Evolutionary conservation across 2,329 filamentous ascomycete genomes (phyloP).

Genomic region (Didymellaceae sp.): DNA sequence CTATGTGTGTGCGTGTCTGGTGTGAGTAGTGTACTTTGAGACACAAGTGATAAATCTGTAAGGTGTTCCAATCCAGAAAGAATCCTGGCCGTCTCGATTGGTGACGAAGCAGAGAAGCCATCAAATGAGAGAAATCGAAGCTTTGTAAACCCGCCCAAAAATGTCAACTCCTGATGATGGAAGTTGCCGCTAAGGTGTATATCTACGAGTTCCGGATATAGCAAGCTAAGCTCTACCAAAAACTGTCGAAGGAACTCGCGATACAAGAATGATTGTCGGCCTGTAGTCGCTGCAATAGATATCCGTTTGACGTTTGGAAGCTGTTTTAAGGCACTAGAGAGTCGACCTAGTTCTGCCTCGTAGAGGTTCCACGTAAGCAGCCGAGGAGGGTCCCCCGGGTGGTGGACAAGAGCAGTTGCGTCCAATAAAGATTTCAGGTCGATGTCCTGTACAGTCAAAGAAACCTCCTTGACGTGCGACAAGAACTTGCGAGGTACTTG

Average conservation of each 20-base stretch:
- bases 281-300: slow-evolving; percentile 24
- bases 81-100: slow-evolving; percentile 26
- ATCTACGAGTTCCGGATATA: slow-evolving; percentile 25
- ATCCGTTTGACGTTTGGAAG: slow-evolving; percentile 30
- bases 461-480: slow-evolving; percentile 25
- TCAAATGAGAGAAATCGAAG: slow-evolving; percentile 36
- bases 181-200: slow-evolving; percentile 36
- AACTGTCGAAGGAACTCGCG: slow-evolving; percentile 30
- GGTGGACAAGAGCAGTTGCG: slow-evolving; percentile 2
- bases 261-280: slow-evolving; percentile 35
- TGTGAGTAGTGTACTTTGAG: slow-evolving; percentile 23
- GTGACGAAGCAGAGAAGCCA: slow-evolving; percentile 31
- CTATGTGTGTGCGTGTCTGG: slow-evolving; percentile 16
- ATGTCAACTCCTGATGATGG: slow-evolving; percentile 30
- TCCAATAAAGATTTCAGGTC: slow-evolving; percentile 33
- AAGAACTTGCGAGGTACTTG: slow-evolving; percentile 22
- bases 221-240: slow-evolving; percentile 19
- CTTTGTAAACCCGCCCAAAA: slow-evolving; percentile 21
- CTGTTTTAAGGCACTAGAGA: slow-evolving; percentile 21
- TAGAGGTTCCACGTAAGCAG: slow-evolving; percentile 37
- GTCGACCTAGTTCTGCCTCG: slow-evolving; percentile 27
- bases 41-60: slow-evolving; percentile 30
- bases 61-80: slow-evolving; percentile 29
- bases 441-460: slow-evolving; percentile 37
- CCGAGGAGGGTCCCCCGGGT: slow-evolving; percentile 6